These are phyloP conservation scores for Sporothrix euskadiensis DNA, from an alignment of 2,329 filamentous ascomycete species.

Conservation along the genomic window DNA sequence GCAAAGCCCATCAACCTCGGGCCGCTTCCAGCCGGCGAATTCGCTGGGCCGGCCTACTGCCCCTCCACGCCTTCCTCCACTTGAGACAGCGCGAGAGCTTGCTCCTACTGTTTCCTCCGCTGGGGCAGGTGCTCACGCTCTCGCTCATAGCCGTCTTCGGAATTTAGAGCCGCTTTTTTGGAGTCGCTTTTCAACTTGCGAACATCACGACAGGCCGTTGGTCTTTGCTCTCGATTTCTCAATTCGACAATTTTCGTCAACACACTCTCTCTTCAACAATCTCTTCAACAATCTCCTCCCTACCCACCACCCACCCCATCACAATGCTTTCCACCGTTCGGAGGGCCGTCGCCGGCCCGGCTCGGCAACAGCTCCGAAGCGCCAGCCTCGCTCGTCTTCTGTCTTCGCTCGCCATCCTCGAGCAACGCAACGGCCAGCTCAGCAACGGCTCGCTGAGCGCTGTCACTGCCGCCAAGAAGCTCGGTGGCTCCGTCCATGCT, in stretches of 20 bases:
- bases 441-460: conserved; percentile 80
- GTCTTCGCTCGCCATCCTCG: conserved; percentile 86
- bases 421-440: conserved; percentile 88
- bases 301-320: neutral
- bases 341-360: conserved; percentile 24
- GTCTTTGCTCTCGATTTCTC: neutral
- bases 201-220: neutral
- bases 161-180: conserved; percentile 17
- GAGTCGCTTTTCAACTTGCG: conserved; percentile 16
- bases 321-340: conserved; percentile 33
- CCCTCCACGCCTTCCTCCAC: conserved; percentile 11
- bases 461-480: conserved; percentile 79
- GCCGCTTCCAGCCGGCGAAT: conserved; percentile 43
- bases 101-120: conserved; percentile 1
- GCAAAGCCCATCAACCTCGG: conserved; percentile 38
- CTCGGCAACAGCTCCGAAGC: conserved; percentile 35
- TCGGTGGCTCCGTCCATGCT: conserved; percentile 81
- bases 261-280: neutral
- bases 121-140: neutral
- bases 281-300: neutral
- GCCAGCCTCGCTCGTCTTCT: conserved; percentile 68
- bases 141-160: conserved; percentile 23
- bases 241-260: neutral
- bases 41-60: neutral
- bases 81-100: neutral